These are phyloP conservation scores for Pezicula rhizophila DNA, from an alignment of 2,329 filamentous ascomycete species.

Conservation along the genomic window DNA sequence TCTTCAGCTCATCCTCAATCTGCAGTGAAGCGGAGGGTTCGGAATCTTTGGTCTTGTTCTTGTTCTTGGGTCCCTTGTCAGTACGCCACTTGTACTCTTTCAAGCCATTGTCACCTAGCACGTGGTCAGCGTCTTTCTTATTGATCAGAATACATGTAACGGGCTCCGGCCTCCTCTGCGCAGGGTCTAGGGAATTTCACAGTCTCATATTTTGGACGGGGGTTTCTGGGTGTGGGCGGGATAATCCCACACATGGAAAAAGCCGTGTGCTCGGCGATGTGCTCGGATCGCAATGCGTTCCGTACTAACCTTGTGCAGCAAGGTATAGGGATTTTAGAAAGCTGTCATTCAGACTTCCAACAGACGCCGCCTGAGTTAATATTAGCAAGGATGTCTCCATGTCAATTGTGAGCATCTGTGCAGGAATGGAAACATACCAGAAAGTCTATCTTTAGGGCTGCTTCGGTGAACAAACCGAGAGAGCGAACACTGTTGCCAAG, in stretches of 20 bases:
- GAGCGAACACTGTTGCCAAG: conserved; percentile 60
- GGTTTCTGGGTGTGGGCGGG: neutral
- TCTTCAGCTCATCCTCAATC: conserved; percentile 25
- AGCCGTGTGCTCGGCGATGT: neutral
- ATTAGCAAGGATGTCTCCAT: conserved; percentile 8
- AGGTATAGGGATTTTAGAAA: conserved; percentile 57
- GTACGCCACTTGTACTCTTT: conserved; percentile 35
- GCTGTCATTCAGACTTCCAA: conserved; percentile 67
- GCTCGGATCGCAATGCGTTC: neutral
- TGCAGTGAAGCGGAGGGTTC: conserved; percentile 10
- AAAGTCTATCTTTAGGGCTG: conserved; percentile 63
- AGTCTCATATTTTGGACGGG: neutral
- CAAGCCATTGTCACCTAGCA: conserved; percentile 38
- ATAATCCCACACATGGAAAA: neutral
- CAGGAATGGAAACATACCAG: conserved; percentile 44
- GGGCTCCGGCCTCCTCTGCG: neutral
- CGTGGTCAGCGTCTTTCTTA: conserved; percentile 4
- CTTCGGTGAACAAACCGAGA: conserved; percentile 53
- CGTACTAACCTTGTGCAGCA: conserved; percentile 45
- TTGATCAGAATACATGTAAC: neutral
- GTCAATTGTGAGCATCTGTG: neutral
- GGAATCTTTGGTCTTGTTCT: conserved; percentile 6
- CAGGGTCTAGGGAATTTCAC: neutral
- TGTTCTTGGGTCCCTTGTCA: conserved; percentile 14
- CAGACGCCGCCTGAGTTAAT: conserved; percentile 60